phyloP scores from a whole-genome alignment of 805 yeast genomes.

The Candida corydali region DNA sequence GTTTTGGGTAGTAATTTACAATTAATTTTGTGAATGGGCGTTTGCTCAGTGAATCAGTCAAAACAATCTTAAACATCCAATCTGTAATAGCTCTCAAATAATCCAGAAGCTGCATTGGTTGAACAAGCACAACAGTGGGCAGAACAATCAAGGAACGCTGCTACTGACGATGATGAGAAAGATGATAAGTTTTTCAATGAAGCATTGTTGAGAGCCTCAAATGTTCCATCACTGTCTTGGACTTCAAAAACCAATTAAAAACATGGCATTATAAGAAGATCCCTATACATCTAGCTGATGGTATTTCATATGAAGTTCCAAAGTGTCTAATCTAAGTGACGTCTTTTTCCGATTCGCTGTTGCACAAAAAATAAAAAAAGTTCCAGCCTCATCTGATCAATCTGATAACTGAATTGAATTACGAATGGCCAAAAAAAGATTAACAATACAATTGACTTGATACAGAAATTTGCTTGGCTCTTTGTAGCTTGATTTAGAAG shows the following conservation, averaged over 20 bases:
- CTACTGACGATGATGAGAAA: neutral
- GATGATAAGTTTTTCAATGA: neutral
- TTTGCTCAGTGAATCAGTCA: too few species aligned
- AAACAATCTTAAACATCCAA: too few species aligned
- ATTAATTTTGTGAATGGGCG: too few species aligned
- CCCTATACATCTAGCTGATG: too few species aligned
- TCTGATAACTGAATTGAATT: slow-evolving; percentile 2
- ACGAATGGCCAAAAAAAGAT: neutral
- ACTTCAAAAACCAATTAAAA: neutral
- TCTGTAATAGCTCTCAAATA: too few species aligned
- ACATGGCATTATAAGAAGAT: too few species aligned
- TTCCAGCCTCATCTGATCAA: neutral
- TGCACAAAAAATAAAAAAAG: slow-evolving; percentile 1
- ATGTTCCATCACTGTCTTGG: neutral
- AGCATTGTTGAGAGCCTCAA: neutral
- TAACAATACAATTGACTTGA: too few species aligned
- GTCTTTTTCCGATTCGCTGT: slow-evolving; percentile 3
- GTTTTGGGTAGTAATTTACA: too few species aligned
- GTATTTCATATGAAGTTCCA: neutral
- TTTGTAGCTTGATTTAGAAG: too few species aligned
- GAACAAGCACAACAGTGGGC: neutral
- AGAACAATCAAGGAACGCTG: neutral
- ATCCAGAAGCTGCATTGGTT: neutral
- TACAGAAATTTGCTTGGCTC: too few species aligned
- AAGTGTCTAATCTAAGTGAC: neutral